A percentile compares a stretch with the other conserved stretches of the same genome.
Evolutionary conservation across 2,329 filamentous ascomycete genomes (phyloP).

Genomic region (Aspergillus puulaauensis): DNA sequence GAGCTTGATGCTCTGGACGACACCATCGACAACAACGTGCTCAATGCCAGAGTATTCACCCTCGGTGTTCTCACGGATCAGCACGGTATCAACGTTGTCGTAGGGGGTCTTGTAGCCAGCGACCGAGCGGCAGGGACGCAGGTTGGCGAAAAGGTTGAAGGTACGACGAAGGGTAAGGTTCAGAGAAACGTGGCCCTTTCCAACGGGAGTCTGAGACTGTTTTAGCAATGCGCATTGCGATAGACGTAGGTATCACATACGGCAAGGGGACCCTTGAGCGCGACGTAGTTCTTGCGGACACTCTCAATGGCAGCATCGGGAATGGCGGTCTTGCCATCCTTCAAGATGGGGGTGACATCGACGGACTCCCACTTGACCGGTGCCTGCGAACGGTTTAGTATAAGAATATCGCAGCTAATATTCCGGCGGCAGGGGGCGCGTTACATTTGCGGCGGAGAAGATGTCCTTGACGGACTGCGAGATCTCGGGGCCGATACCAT

Average conservation of each 20-base stretch:
- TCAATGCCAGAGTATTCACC: constrained; percentile 99
- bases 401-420: constrained; percentile 3
- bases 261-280: constrained; percentile 95
- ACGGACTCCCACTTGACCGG: constrained; percentile 97
- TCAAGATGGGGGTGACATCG: constrained; percentile 89
- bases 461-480: constrained; percentile 98
- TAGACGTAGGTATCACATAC: constrained; percentile 52
- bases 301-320: constrained; percentile 89
- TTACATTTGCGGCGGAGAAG: constrained; percentile 88
- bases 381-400: constrained; percentile 56
- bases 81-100: constrained; percentile 92
- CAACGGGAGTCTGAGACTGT: constrained; percentile 73
- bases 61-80: constrained; percentile 99
- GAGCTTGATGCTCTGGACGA: constrained; percentile 99
- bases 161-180: constrained; percentile 98
- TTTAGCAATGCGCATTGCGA: constrained; percentile 24
- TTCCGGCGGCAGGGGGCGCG: neutral
- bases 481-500: constrained; percentile 98
- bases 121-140: constrained; percentile 95
- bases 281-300: constrained; percentile 93
- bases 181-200: constrained; percentile 98
- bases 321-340: constrained; percentile 94
- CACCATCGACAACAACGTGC: constrained; percentile 95
- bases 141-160: constrained; percentile 99
- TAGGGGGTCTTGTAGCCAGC: constrained; percentile 98